Percentiles rank a stretch among this genome's conserved stretches.
phyloP scores from a whole-genome alignment of 768 basidiomycete species.

The Serpula lacrymans region DNA sequence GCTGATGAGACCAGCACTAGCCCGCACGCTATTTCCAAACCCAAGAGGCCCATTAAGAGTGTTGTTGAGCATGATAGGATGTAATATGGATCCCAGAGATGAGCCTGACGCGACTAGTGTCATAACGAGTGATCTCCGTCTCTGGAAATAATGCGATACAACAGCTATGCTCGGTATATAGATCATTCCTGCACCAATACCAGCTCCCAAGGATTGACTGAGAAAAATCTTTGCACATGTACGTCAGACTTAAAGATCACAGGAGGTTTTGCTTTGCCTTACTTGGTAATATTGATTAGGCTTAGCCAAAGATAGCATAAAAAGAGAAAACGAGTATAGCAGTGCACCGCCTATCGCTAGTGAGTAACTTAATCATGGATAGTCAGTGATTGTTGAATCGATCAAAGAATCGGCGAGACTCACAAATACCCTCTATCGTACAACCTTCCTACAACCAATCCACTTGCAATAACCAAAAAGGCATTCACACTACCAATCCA shows the following conservation, averaged over 20 bases:
- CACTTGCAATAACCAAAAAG: slow-evolving; percentile 41
- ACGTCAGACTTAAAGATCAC: neutral
- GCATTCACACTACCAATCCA: slow-evolving; percentile 51
- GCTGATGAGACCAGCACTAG: slow-evolving; percentile 37
- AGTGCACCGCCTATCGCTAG: slow-evolving; percentile 25
- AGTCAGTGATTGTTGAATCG: neutral
- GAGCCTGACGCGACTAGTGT: slow-evolving; percentile 54
- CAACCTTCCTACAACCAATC: slow-evolving; percentile 43
- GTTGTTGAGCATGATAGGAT: slow-evolving; percentile 62
- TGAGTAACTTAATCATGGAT: slow-evolving; percentile 13
- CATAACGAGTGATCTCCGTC: slow-evolving; percentile 46
- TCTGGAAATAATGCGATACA: slow-evolving; percentile 51
- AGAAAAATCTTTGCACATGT: slow-evolving; percentile 43
- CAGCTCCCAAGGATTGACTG: slow-evolving; percentile 46
- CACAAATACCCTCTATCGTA: slow-evolving; percentile 56
- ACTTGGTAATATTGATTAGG: slow-evolving; percentile 43
- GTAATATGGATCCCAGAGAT: slow-evolving; percentile 57
- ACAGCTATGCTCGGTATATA: slow-evolving; percentile 48
- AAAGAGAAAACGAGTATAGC: slow-evolving; percentile 31
- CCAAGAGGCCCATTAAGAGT: slow-evolving; percentile 40
- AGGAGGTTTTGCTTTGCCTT: slow-evolving; percentile 1
- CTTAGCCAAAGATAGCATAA: slow-evolving; percentile 45
- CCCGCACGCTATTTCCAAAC: slow-evolving; percentile 40
- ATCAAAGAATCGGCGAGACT: slow-evolving; percentile 7
- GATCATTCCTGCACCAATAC: slow-evolving; percentile 44